Evolutionary conservation across 2,329 filamentous ascomycete genomes (phyloP).

Genomic region (Diaporthe eres): DNA sequence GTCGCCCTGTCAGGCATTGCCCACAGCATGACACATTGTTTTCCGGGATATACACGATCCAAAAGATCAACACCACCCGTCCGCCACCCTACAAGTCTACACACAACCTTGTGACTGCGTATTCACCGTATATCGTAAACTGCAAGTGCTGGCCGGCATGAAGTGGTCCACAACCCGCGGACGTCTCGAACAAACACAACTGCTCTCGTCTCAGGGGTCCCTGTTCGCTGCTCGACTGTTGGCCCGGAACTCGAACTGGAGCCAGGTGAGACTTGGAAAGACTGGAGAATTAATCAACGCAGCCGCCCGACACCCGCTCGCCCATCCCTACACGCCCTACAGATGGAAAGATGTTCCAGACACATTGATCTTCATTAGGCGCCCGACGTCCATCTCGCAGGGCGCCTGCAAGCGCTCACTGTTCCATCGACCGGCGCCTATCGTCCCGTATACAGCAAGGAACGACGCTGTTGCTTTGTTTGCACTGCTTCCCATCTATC

Average conservation of each 20-base stretch:
- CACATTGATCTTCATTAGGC: slow-evolving; percentile 12
- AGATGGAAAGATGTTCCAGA: not conserved
- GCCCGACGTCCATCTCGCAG: not conserved
- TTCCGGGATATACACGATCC: not conserved
- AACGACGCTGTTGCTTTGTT: not conserved
- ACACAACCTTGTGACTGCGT: not conserved
- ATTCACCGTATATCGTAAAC: not conserved
- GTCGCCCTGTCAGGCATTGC: slow-evolving; percentile 22
- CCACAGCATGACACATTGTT: slow-evolving; percentile 8
- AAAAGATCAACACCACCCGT: not conserved
- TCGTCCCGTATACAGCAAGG: not conserved
- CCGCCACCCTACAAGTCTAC: not conserved
- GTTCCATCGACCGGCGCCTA: slow-evolving; percentile 14
- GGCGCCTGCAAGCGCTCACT: not conserved
- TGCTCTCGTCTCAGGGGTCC: not conserved
- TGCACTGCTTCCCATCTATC: not conserved
- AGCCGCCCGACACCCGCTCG: slow-evolving; percentile 1
- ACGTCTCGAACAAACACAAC: not conserved
- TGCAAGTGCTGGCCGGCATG: slow-evolving; percentile 1
- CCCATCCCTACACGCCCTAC: slow-evolving; percentile 8
- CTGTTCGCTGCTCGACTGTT: not conserved
- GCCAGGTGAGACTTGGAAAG: not conserved
- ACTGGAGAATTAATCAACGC: slow-evolving; percentile 24
- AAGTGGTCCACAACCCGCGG: slow-evolving; percentile 6
- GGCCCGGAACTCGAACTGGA: slow-evolving; percentile 6